These are phyloP conservation scores for Kokia cookei DNA, from an alignment of 441 rosid species.

Conservation along the genomic window DNA sequence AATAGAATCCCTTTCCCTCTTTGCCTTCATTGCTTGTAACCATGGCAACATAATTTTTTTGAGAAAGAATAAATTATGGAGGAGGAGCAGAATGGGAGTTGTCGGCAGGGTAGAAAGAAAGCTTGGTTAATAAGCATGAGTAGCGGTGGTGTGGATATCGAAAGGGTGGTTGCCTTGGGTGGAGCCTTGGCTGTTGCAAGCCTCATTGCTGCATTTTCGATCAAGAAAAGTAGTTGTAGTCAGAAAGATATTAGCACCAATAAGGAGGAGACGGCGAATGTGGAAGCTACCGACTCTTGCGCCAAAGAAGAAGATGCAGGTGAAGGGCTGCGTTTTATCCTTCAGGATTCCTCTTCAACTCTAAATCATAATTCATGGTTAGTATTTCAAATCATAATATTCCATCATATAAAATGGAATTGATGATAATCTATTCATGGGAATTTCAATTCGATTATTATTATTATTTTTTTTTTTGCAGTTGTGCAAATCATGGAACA, in stretches of 20 bases:
- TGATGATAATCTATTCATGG: neutral
- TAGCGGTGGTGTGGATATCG: conserved; percentile 14
- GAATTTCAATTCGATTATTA: neutral
- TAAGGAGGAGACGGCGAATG: neutral
- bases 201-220: conserved; percentile 30
- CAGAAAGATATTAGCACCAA: neutral
- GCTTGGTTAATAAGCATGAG: neutral
- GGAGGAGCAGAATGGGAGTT: neutral
- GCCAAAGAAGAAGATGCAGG: conserved; percentile 2
- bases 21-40: neutral
- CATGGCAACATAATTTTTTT: neutral
- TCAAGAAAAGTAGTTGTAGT: conserved; percentile 16
- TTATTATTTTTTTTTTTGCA: conserved; percentile 10
- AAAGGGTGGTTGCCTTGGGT: conserved; percentile 29
- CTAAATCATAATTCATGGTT: conserved; percentile 23
- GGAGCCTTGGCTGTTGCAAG: conserved; percentile 48
- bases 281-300: neutral
- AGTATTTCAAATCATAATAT: neutral
- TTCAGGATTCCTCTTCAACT: conserved; percentile 16
- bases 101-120: conserved; percentile 11
- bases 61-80: conserved; percentile 4
- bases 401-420: neutral
- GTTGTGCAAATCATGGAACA: conserved; percentile 24
- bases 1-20: neutral
- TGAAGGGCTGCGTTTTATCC: conserved; percentile 15